Evolutionary conservation across 2,329 filamentous ascomycete genomes (phyloP).

Genomic region (Cladophialophora immunda): DNA sequence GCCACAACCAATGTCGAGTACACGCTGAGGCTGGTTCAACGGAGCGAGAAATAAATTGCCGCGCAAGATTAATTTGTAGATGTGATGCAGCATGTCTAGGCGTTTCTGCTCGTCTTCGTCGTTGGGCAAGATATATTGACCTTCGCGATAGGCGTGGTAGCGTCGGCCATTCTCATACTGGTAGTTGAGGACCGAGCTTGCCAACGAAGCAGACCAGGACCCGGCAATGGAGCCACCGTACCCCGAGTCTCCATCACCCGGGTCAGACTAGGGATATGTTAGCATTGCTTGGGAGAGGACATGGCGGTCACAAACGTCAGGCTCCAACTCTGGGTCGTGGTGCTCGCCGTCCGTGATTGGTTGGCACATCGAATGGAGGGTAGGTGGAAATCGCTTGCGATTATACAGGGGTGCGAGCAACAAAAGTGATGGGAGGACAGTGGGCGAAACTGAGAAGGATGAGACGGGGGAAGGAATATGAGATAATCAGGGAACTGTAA

Average conservation of each 20-base stretch:
- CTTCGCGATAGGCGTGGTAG: slow-evolving; percentile 37
- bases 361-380: neutral
- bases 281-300: neutral
- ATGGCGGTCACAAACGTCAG: neutral
- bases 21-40: slow-evolving; percentile 29
- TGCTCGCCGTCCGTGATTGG: neutral
- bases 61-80: slow-evolving; percentile 29
- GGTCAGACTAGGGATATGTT: neutral
- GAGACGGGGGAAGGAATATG: neutral
- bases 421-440: neutral
- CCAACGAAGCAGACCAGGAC: slow-evolving; percentile 1
- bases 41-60: slow-evolving; percentile 28
- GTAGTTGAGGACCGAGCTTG: slow-evolving; percentile 10
- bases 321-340: neutral
- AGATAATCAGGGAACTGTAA: neutral
- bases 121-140: slow-evolving; percentile 46
- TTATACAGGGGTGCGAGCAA: neutral
- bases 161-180: slow-evolving; percentile 36
- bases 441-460: neutral
- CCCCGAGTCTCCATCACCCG: neutral
- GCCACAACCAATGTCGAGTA: slow-evolving; percentile 37
- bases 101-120: slow-evolving; percentile 48
- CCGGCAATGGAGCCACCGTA: neutral
- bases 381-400: neutral
- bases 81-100: slow-evolving; percentile 47